A percentile compares a stretch with the other conserved stretches of the same genome.
phyloP scores from a whole-genome alignment of 805 yeast genomes.

The Candida peoriensis region DNA sequence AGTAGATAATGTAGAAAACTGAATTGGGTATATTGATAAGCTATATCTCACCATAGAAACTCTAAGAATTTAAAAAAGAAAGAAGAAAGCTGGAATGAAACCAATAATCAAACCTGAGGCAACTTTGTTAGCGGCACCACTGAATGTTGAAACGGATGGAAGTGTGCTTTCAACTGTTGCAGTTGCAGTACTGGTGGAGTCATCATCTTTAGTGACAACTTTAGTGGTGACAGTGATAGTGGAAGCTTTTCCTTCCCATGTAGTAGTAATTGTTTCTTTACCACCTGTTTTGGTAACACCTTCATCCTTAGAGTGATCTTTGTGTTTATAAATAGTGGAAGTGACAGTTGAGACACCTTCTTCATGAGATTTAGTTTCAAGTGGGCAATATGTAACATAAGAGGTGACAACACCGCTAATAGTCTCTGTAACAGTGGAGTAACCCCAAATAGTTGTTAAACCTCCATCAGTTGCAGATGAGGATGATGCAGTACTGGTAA shows the following conservation, averaged over 20 bases:
- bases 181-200: not conserved
- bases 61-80: not conserved
- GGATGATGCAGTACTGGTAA: not conserved
- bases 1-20: too few relatives aligned
- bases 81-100: conserved; percentile 1
- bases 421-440: conserved; percentile 3
- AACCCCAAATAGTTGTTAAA: conserved; percentile 4
- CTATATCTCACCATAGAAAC: too few relatives aligned
- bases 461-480: not conserved
- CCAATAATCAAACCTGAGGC: conserved; percentile 1
- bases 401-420: conserved; percentile 1
- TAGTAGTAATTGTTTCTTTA: not conserved
- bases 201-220: not conserved
- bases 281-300: conserved; percentile 1
- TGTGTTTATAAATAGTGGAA: too few relatives aligned
- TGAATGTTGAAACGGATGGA: conserved; percentile 1
- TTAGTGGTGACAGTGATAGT: conserved; percentile 1
- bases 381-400: conserved; percentile 5
- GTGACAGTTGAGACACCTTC: not conserved
- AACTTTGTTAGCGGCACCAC: conserved; percentile 2
- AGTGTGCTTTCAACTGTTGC: not conserved
- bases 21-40: too few relatives aligned
- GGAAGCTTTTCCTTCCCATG: not conserved
- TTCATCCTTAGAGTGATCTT: too few relatives aligned
- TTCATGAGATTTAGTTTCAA: not conserved